Base-by-base conservation (phyloP, 2,329 filamentous ascomycete species). In the Fusarium sp. region DNA sequence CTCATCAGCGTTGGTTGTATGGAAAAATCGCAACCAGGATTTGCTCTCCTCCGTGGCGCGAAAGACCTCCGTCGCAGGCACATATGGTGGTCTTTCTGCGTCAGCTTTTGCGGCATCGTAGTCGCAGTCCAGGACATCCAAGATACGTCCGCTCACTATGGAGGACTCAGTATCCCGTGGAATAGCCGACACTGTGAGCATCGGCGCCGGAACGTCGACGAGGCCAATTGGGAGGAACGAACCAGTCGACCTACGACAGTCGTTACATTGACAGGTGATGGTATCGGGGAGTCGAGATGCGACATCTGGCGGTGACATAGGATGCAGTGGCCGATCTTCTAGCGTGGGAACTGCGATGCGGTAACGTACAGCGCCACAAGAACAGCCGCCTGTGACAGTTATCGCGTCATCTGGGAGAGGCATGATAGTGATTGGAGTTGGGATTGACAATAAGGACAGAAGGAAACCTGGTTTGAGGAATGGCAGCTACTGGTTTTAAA, bases 21-120 rank as follows among this genome's bases (percentile, higher is more conserved):
- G 74, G 44, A 67, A 76, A 66, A 73, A 76, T n/a, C 73, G 64
- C 14, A 76, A 40, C 68, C 70, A 75, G 8, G 66, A 69, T 39
- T 57, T 51, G 38, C 45, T 61, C 40, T 66, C 55, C 2, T 50
- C 49, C 36, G 26, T 45, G 10, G 70, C 65, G 6, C 60, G 57
- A 7, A 75, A 43, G 21, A 71, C 55, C 11, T 75, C 70, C 11
- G 52, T 33, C 47, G 68, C 70, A 17, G 71, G 68, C 6, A 62
- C 24, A 26, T 68, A 75, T 4, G 70, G 56, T 3, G 71, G 68
- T 5, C 71, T 63, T 13, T 52, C 38, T 4, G 65, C 56, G 17
- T 73, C 68, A 3, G 59, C 65, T 3, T 46, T 58, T 28, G 51
- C 36, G 9, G 53, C 50, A 19, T 72, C 59, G 21, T 66, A 72